phyloP scores from a whole-genome alignment of 192 early-diverging fungal species.

The Thamnidium elegans region DNA sequence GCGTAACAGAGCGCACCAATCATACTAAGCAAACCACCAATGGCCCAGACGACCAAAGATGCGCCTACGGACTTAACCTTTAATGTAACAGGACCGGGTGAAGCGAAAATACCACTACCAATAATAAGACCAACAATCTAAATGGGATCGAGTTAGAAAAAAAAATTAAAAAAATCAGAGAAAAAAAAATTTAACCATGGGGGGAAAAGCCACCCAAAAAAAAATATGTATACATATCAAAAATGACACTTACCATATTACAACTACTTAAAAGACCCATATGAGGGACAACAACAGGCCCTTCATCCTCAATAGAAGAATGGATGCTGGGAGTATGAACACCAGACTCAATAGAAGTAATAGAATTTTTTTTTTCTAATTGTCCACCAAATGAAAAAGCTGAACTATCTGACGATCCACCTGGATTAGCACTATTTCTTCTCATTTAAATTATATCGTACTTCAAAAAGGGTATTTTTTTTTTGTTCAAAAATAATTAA shows the following conservation, averaged over 20 bases:
- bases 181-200: too few relatives aligned
- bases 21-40: conserved; percentile 70
- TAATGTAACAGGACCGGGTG: conserved; percentile 66
- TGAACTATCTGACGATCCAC: neutral
- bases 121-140: conserved; percentile 71
- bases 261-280: conserved; percentile 33
- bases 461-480: neutral
- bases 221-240: neutral
- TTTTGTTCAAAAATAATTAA: neutral
- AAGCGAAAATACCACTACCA: conserved; percentile 78
- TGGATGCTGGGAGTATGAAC: neutral
- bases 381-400: too few relatives aligned
- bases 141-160: too few relatives aligned
- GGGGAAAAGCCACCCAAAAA: too few relatives aligned
- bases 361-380: neutral
- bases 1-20: conserved; percentile 82
- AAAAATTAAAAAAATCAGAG: neutral
- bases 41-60: conserved; percentile 67
- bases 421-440: neutral
- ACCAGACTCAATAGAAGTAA: conserved; percentile 10
- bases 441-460: conserved; percentile 1
- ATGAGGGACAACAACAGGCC: conserved; percentile 20
- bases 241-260: conserved; percentile 26
- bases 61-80: conserved; percentile 61
- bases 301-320: neutral